Percentiles rank a stretch among this genome's conserved stretches.
These are phyloP conservation scores for Trichocladium uniseriatum DNA, from an alignment of 495 filamentous ascomycete species.

Conservation along the genomic window DNA sequence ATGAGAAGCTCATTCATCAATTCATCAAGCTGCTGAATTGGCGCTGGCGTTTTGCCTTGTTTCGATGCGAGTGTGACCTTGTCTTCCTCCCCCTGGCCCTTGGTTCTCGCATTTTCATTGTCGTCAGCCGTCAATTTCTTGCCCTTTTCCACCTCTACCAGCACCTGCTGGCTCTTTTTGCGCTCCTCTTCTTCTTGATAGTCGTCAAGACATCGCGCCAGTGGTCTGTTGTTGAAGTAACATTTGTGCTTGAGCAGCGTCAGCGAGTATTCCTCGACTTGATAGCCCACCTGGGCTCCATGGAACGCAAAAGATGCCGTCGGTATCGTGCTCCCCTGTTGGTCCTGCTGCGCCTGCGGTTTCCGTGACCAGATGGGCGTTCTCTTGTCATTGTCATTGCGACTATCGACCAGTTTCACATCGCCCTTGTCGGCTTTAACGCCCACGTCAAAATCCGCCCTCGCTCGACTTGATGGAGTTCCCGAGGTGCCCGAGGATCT, in stretches of 20 bases:
- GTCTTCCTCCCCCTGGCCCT: not conserved
- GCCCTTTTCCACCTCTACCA: not conserved
- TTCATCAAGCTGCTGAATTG: not conserved
- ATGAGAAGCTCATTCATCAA: not conserved
- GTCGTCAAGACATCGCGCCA: constrained; percentile 21
- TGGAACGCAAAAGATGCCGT: not conserved
- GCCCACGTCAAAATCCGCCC: not conserved
- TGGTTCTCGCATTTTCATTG: not conserved
- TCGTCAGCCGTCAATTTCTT: not conserved
- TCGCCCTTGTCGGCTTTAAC: not conserved
- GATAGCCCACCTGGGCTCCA: constrained; percentile 1
- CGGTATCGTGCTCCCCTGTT: not conserved
- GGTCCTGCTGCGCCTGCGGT: not conserved
- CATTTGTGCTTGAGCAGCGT: constrained; percentile 23
- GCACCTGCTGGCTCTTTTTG: not conserved
- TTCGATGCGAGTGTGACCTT: not conserved
- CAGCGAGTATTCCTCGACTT: constrained; percentile 19
- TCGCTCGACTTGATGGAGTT: not conserved
- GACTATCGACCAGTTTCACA: not conserved
- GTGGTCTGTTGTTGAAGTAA: constrained; percentile 19
- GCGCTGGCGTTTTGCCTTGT: not conserved
- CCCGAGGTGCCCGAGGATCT: not conserved
- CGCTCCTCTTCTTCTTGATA: not conserved
- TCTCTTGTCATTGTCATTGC: not conserved
- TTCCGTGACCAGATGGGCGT: not conserved